phyloP scores from a whole-genome alignment of 1,139 yeast genomes.

The Saccharomyces hybrid region DNA sequence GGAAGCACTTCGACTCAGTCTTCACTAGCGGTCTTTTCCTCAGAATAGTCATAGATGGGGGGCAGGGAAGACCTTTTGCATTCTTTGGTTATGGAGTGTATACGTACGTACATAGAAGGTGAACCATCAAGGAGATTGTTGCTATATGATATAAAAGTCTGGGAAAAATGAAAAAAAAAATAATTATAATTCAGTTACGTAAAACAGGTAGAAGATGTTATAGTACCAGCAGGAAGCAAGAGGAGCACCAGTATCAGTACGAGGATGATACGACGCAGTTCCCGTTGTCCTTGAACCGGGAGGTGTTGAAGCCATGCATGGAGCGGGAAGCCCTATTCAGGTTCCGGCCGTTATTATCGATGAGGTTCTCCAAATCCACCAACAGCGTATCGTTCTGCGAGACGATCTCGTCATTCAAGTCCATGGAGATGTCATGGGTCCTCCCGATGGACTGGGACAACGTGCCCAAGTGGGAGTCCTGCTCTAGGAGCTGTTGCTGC shows the following conservation, averaged over 20 bases:
- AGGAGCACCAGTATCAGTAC: constrained; percentile 21
- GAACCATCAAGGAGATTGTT: background rate
- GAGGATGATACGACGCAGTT: constrained; percentile 28
- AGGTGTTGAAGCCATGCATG: constrained; percentile 21
- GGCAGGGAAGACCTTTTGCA: background rate
- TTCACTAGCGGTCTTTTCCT: background rate
- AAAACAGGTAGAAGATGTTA: constrained; percentile 4
- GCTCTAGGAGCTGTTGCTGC: constrained; percentile 26
- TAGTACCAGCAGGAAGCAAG: constrained; percentile 22
- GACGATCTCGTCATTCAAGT: constrained; percentile 26
- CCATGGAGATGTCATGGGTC: constrained; percentile 25
- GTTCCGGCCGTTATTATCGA: constrained; percentile 24
- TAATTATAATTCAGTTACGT: too few species aligned
- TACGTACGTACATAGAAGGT: background rate
- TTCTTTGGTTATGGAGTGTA: background rate
- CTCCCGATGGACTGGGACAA: constrained; percentile 21
- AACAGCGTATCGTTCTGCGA: constrained; percentile 26
- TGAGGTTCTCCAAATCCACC: constrained; percentile 26
- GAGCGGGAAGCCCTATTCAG: constrained; percentile 24
- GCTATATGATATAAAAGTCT: background rate
- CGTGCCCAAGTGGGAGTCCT: constrained; percentile 25
- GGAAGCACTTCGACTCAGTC: background rate
- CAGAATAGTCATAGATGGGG: background rate
- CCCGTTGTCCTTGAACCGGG: constrained; percentile 26
- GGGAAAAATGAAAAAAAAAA: background rate